phyloP scores from a whole-genome alignment of 305 asterid genomes.

The Solanum hybrid region DNA sequence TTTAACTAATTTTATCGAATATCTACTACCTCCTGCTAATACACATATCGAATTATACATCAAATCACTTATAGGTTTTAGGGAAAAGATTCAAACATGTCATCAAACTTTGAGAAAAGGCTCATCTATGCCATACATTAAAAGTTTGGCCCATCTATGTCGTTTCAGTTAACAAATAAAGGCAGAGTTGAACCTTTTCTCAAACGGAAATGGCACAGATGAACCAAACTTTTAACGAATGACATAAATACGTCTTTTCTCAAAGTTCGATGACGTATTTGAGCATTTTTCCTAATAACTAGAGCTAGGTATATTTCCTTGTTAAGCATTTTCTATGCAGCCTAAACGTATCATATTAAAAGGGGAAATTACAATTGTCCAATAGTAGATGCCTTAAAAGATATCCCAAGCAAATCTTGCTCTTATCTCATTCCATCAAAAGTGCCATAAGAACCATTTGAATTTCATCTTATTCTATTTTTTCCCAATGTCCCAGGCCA shows the following conservation, averaged over 20 bases:
- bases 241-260: too few species aligned
- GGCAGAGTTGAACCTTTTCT: too few species aligned
- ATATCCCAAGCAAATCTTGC: background rate
- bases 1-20: background rate
- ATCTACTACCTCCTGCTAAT: background rate
- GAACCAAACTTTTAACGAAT: too few species aligned
- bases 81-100: background rate
- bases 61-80: background rate
- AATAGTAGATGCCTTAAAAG: background rate
- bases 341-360: background rate
- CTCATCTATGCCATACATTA: background rate
- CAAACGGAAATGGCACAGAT: too few species aligned
- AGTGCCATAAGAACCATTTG: background rate
- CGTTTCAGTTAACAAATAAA: background rate
- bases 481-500: background rate
- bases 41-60: background rate
- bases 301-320: background rate
- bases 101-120: background rate
- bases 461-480: background rate
- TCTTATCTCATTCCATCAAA: background rate
- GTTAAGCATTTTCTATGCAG: background rate
- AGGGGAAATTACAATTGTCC: background rate
- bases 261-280: too few species aligned
- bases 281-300: background rate
- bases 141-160: background rate